A percentile compares a stretch with the other conserved stretches of the same genome.
phyloP scores from a whole-genome alignment of 2,329 filamentous ascomycete genomes.

The Bipolaris oryzae region DNA sequence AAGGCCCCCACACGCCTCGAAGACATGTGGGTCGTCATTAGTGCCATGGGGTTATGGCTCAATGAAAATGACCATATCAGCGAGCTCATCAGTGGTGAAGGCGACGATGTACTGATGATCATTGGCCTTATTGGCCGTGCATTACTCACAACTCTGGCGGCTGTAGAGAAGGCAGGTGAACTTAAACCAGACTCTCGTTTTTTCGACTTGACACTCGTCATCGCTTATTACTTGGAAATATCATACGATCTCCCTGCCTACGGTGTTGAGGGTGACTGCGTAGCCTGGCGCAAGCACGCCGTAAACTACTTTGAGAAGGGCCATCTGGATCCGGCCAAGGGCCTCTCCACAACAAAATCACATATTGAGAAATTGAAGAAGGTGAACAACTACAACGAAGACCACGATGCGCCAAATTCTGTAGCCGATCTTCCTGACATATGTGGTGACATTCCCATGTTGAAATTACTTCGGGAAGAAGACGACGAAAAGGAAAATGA shows the following conservation, averaged over 20 bases:
- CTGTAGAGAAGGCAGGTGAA: slow-evolving; percentile 21
- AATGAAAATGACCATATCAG: slow-evolving; percentile 5
- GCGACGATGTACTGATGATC: slow-evolving; percentile 7
- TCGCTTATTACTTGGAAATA: slow-evolving; percentile 20
- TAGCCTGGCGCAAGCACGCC: slow-evolving; percentile 20
- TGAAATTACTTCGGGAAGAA: not conserved
- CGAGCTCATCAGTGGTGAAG: slow-evolving; percentile 20
- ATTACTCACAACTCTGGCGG: slow-evolving; percentile 20
- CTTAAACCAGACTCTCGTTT: slow-evolving; percentile 26
- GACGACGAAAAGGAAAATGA: slow-evolving; percentile 15
- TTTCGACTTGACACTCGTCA: slow-evolving; percentile 26
- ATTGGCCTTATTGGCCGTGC: slow-evolving; percentile 24
- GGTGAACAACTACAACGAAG: not conserved
- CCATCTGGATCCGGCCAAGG: slow-evolving; percentile 19
- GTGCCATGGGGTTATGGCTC: slow-evolving; percentile 21
- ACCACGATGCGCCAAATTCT: not conserved
- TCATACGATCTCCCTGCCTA: slow-evolving; percentile 17
- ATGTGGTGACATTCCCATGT: slow-evolving; percentile 1
- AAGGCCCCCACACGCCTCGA: slow-evolving; percentile 11
- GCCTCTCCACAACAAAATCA: slow-evolving; percentile 11
- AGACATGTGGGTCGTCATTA: slow-evolving; percentile 26
- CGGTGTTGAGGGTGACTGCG: slow-evolving; percentile 24
- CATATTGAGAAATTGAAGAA: slow-evolving; percentile 18
- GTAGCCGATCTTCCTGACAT: no score
- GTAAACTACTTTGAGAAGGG: slow-evolving; percentile 24